Percentiles rank a stretch among this genome's conserved stretches.
These are phyloP conservation scores for Sambucus nigra DNA, from an alignment of 129 eudicot genomes.

Conservation along the genomic window DNA sequence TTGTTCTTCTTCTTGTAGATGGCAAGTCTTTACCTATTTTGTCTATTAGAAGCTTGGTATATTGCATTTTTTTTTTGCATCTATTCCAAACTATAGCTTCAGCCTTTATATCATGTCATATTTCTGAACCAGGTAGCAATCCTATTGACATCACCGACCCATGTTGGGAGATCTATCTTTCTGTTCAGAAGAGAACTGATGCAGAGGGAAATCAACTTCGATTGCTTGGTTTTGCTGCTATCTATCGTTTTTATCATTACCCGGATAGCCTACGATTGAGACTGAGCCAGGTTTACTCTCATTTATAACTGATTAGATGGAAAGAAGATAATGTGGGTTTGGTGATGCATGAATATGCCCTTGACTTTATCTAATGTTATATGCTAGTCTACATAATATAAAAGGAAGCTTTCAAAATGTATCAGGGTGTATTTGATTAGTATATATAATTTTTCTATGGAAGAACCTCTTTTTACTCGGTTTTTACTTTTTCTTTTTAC, in stretches of 20 bases:
- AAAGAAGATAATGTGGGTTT: not conserved
- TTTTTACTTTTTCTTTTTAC: no score
- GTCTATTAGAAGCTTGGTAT: slow-evolving; percentile 2
- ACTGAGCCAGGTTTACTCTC: slow-evolving; percentile 70
- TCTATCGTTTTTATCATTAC: slow-evolving; percentile 74
- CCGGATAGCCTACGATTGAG: slow-evolving; percentile 66
- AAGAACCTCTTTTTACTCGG: no score
- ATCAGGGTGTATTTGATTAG: no score
- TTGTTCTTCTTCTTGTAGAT: slow-evolving; percentile 90
- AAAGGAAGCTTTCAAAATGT: no score
- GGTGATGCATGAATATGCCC: not conserved
- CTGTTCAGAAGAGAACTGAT: slow-evolving; percentile 43
- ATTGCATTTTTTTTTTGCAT: slow-evolving; percentile 5
- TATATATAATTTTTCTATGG: no score
- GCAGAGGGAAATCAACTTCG: slow-evolving; percentile 20
- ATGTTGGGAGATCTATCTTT: slow-evolving; percentile 69
- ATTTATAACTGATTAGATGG: slow-evolving; percentile 1
- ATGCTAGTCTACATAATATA: no score
- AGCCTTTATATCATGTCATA: not conserved
- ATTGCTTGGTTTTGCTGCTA: slow-evolving; percentile 86
- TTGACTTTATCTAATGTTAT: no score
- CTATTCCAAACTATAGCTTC: not conserved
- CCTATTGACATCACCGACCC: slow-evolving; percentile 95
- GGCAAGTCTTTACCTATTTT: slow-evolving; percentile 38
- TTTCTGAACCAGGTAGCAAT: slow-evolving; percentile 72